A percentile compares a stretch with the other conserved stretches of the same genome.
These are phyloP conservation scores for Coriolopsis trogii DNA, from an alignment of 1,284 basidiomycete genomes.

Conservation along the genomic window DNA sequence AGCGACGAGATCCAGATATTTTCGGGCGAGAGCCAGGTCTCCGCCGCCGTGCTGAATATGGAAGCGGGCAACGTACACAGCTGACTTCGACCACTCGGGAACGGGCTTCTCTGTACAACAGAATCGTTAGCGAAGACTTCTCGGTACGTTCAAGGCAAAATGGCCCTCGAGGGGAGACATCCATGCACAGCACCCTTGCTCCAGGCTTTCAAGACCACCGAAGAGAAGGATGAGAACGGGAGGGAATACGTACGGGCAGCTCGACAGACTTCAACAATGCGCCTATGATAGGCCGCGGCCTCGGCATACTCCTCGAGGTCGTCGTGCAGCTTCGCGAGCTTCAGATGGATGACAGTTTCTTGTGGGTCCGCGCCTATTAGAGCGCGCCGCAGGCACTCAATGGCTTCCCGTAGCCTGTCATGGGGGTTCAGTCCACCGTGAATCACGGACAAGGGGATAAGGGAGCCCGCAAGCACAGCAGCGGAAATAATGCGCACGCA, in stretches of 20 bases:
- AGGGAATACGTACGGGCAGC: constrained; percentile 42
- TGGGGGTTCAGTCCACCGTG: neutral
- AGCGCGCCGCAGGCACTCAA: constrained; percentile 88
- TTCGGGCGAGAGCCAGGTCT: constrained; percentile 61
- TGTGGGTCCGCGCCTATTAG: constrained; percentile 82
- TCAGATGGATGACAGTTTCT: constrained; percentile 77
- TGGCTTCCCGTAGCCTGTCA: constrained; percentile 81
- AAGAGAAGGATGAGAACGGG: constrained; percentile 4
- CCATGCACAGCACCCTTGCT: too few species aligned
- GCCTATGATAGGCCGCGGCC: constrained; percentile 72
- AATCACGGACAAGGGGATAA: neutral
- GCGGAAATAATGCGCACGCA: constrained; percentile 23
- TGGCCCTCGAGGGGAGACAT: neutral
- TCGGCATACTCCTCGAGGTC: constrained; percentile 66
- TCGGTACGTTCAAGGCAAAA: too few species aligned
- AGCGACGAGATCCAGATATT: constrained; percentile 74
- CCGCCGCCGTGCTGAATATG: constrained; percentile 65
- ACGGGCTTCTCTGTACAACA: constrained; percentile 58
- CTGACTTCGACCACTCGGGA: constrained; percentile 79
- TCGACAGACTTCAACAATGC: constrained; percentile 78
- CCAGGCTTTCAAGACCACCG: too few species aligned
- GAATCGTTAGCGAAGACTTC: neutral
- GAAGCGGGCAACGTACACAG: constrained; percentile 79
- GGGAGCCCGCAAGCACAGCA: constrained; percentile 18
- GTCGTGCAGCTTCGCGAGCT: constrained; percentile 78